Conservation (phyloP, 257 asterid species). For the Capsicum rhomboideum region DNA sequence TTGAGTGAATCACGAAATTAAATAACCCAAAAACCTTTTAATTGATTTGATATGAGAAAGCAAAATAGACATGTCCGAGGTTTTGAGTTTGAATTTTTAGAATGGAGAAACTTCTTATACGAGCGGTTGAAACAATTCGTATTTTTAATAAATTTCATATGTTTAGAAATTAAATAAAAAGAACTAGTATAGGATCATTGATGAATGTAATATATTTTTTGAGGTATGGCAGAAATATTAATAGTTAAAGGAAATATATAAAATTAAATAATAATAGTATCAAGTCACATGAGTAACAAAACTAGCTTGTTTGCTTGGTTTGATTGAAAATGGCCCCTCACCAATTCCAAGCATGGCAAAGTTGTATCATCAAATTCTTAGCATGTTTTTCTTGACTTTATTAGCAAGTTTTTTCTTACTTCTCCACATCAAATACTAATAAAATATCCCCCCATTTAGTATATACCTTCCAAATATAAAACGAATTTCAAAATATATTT, state of each 20-base stretch:
- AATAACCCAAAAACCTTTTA: neutral
- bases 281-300: neutral
- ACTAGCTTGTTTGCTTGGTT: neutral
- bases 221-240: neutral
- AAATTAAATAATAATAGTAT: neutral
- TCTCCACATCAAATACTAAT: neutral
- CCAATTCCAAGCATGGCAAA: conserved; percentile 6
- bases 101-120: neutral
- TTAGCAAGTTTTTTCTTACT: neutral
- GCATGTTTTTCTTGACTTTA: neutral
- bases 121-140: neutral
- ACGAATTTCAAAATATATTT: neutral
- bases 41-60: neutral
- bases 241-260: neutral
- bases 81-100: neutral
- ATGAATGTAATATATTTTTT: neutral
- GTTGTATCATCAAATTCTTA: neutral
- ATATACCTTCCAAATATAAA: neutral
- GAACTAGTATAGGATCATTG: neutral
- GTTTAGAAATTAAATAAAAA: neutral
- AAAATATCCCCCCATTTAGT: neutral
- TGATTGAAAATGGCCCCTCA: conserved; percentile 17
- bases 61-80: neutral
- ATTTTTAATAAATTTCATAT: neutral
- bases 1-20: neutral